Conservation (phyloP, 2,329 filamentous ascomycete species). For the Sporothrix pallida region DNA sequence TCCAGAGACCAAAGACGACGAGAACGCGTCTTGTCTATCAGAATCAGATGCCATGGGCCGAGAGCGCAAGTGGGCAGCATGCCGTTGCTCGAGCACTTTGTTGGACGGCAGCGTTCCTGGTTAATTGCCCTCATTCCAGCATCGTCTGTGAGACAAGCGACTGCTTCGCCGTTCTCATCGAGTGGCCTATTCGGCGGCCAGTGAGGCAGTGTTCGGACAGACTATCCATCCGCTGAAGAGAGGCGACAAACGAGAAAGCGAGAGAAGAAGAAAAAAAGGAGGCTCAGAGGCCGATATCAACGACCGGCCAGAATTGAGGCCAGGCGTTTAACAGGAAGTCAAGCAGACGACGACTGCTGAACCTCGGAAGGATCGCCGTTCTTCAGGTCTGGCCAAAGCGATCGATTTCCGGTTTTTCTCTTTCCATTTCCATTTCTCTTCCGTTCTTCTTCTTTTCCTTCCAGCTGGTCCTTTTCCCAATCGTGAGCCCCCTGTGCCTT, state of each 20-base stretch:
- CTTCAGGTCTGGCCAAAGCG: neutral
- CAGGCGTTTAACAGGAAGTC: neutral
- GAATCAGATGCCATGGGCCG: conserved; percentile 11
- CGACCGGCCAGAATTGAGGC: neutral
- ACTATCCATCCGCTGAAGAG: conserved; percentile 23
- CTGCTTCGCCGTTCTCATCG: neutral
- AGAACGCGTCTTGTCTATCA: conserved; percentile 17
- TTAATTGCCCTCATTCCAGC: conserved; percentile 21
- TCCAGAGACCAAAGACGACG: neutral
- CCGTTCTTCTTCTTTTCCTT: conserved; percentile 4
- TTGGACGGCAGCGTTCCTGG: conserved; percentile 4
- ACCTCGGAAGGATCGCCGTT: neutral
- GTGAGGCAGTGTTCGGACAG: conserved; percentile 16
- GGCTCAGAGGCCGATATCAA: no score
- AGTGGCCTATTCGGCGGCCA: neutral
- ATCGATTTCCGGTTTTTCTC: conserved; percentile 9
- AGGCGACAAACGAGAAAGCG: neutral
- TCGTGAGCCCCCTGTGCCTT: neutral
- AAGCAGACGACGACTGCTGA: no score
- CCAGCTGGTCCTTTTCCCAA: conserved; percentile 12
- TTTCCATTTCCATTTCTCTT: neutral
- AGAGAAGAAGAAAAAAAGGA: no score
- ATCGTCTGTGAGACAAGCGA: neutral
- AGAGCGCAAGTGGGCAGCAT: neutral
- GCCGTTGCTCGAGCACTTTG: neutral